Base-by-base conservation (phyloP, 2,329 filamentous ascomycete species). In the Paraphaeosphaeria minitans region DNA sequence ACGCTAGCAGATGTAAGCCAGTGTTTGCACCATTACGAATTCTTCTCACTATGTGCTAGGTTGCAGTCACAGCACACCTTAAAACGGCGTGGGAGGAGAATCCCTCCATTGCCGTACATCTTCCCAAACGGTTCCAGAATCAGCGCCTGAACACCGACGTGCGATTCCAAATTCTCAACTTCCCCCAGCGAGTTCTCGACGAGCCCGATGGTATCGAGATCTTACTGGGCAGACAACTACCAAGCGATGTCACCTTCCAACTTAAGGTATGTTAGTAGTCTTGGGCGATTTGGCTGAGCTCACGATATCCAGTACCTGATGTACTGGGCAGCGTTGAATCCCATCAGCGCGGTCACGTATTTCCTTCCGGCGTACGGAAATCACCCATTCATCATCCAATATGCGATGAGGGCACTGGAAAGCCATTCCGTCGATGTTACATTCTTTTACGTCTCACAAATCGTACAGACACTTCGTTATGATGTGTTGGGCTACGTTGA, bases 371-470 rank as follows among this genome's bases (percentile, higher is more conserved):
- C 89, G 0, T 99, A 96, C 75, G 88, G 89, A 42, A 94, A 97
- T 69, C 90, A 99, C 71, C 91, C 96, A 0, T 96, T 93, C 77
- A 84, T 99, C 54, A 87, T 98, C 41, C 96, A 99, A 76, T 99
- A 98, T 76, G 95, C 95, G 1, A 96, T 99, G 89, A 87, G 93
- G 69, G 92, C 95, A 3, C 79, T 99, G 49, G 95, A 99, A 74
- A 93, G 90, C 66, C 95, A 99, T 71, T 89, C 93, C 0, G 89
- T 97, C n/a, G 95, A 98, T 73, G 88, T 98, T 21, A 97, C 94
- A 0, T 99, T 99, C 83, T 99, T 98, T 79, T 98, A 97, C 72
- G 95, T 99, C 2, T 95, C 96, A 7, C 95, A 99, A 75, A 96
- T 99, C 67, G 95, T 99, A 14, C 95, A 99, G 76, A 90, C 92